Evolutionary conservation across 352 stramenopile genomes (phyloP), one percentile per base, ranked within the genome.

Genomic region (Phytophthora ohioensis): DNA sequence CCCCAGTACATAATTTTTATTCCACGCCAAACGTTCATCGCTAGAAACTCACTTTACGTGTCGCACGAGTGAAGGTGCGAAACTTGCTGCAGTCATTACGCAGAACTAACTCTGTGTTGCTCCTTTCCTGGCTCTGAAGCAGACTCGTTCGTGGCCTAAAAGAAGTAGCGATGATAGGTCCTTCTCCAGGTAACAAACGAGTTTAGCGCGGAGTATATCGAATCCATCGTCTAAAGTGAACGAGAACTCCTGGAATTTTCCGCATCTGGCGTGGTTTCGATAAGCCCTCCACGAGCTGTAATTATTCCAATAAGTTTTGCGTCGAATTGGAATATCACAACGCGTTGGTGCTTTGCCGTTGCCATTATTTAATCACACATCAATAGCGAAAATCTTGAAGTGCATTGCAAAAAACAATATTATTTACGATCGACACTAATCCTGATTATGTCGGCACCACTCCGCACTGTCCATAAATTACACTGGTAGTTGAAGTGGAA

Each of bases 171-270:
- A 27, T 27, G 21, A 30, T 21, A 21, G 13, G 13, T 48, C n/a
- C 13, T 27, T 48, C 6, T 4, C 6, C 13, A 17, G 21, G 21
- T 30, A 9, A 48, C 12, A 9, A 2, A 48, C 21, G 3, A 5
- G 13, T 27, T 17, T 48, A 2, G 42, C 1, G 10, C 8, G 15
- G 8, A 48, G 3, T 48, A 48, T 8, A 27, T 48, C 8, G 21
- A 48, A 48, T 48, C 42, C 42, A 27, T 48, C 42, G 3, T 48
- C 42, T 48, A 48, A 48, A 5, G 42, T 48, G 42, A 48, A 48
- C 3, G 7, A 30, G 7, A 48, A 48, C 13, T 48, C 6, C 13
- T 48, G 3, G 13, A 27, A n/a, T 31, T 27, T 27, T 27, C 42
- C 42, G 3, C 42, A 9, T 48, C 42, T 48, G 3, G 42, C 10